Conservation (phyloP, 495 filamentous ascomycete genomes). For the Xanthoparmelia taractica region DNA sequence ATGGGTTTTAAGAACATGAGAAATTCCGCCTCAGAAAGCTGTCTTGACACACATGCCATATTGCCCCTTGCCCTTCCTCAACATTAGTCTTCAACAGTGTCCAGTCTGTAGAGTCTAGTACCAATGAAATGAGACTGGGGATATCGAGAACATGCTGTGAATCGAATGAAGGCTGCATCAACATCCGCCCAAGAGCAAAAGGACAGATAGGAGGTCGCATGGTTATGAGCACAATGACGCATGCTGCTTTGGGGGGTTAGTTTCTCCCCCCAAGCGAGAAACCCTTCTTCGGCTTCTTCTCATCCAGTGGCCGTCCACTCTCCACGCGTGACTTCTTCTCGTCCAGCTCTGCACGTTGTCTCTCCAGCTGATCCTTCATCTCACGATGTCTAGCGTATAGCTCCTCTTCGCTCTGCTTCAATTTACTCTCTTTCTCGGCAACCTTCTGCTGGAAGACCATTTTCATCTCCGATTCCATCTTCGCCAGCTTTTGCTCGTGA, state of each 20-base stretch:
- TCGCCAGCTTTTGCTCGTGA: conserved; percentile 98
- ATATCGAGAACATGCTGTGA: conserved; percentile 15
- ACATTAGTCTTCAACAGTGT: conserved; percentile 20
- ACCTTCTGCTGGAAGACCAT: conserved; percentile 99
- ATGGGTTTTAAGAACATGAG: conserved; percentile 10
- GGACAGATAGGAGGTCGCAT: background rate
- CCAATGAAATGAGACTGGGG: conserved; percentile 15
- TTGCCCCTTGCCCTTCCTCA: conserved; percentile 8
- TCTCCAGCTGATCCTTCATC: conserved; percentile 99
- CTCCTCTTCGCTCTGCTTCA: conserved; percentile 98
- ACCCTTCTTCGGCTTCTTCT: conserved; percentile 89
- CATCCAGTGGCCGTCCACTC: conserved; percentile 88
- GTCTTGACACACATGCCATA: conserved; percentile 13
- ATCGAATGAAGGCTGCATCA: conserved; percentile 9
- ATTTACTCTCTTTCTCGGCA: conserved; percentile 96
- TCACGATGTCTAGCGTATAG: conserved; percentile 94
- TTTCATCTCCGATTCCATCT: conserved; percentile 99
- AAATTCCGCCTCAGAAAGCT: conserved; percentile 17
- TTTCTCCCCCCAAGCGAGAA: conserved; percentile 73
- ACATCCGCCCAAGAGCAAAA: background rate
- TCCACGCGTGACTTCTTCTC: conserved; percentile 95
- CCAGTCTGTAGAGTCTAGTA: conserved; percentile 24
- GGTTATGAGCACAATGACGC: background rate
- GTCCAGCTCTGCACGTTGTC: conserved; percentile 86
- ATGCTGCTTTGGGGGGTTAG: background rate